Evolutionary conservation across 495 filamentous ascomycete species (phyloP), one percentile per base, ranked within the genome.

Genomic region (Lasiosphaeris hirsuta): DNA sequence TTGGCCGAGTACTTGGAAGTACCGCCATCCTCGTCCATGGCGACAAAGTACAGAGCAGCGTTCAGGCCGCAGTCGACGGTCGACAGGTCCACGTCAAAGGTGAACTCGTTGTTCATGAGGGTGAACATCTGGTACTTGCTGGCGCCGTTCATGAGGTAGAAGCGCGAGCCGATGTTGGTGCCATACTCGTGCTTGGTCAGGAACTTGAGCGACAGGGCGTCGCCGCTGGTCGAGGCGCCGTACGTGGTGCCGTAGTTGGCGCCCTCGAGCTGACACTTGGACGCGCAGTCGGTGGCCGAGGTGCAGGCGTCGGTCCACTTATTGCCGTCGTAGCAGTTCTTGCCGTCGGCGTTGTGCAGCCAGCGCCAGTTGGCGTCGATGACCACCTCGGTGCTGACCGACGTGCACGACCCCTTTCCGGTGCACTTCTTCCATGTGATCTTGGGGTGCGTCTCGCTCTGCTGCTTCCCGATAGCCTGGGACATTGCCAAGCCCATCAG

Each of bases 81-180:
- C 13, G 76, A 80, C 4, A 84, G 74, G 59, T 85, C 82, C 49
- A 85, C 81, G 55, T 83, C 81, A 59, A 85, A 84, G 55, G 78
- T 67, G 69, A 85, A 83, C 71, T 85, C 82, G 67, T 80, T 80
- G 69, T 75, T 75, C 71, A 73, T 66, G 10, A 84, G 75, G 38
- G 75, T 77, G 72, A 84, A 83, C 70, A 78, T 82, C 69, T 83
- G 71, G 70, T 85, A 84, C 63, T 79, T 79, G 68, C 67, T 67
- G 36, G 65, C 65, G 38, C 69, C 69, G 48, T 73, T 78, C 80
- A 85, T 80, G 15, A 85, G 72, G 72, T 84, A 84, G 61, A 82
- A 68, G 54, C 82, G 79, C 17, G 81, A 78, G 57, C 76, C 78
- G 44, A 79, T 76, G 73, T 79, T 80, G 66, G 76, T 78, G 49